A percentile compares a stretch with the other conserved stretches of the same genome.
Evolutionary conservation across 1,284 basidiomycete species (phyloP).

Genomic region (Cronartium ribicola): DNA sequence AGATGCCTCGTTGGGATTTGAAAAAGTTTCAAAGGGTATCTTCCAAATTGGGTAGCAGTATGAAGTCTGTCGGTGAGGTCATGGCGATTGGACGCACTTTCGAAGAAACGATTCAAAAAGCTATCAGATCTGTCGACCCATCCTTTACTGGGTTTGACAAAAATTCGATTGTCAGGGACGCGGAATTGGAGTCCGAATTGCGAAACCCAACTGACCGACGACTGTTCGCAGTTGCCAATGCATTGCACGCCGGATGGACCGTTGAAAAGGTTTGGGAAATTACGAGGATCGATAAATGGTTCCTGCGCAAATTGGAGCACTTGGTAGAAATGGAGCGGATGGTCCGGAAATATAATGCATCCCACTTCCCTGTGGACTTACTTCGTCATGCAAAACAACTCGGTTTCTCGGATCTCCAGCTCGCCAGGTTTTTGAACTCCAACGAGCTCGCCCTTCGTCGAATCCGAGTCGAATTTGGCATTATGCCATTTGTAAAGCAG

Average conservation of each 20-base stretch:
- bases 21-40: constrained; percentile 95
- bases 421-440: constrained; percentile 73
- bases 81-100: constrained; percentile 98
- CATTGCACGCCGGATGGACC: constrained; percentile 81
- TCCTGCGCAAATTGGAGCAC: constrained; percentile 79
- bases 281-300: constrained; percentile 98
- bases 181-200: constrained; percentile 78
- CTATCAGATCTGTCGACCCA: constrained; percentile 92
- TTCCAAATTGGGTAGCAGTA: constrained; percentile 78
- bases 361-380: constrained; percentile 63
- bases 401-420: constrained; percentile 90
- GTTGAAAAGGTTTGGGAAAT: constrained; percentile 95
- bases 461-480: constrained; percentile 74
- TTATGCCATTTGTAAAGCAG: constrained; percentile 92
- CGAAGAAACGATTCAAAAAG: constrained; percentile 97
- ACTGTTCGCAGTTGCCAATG: constrained; percentile 83
- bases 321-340: constrained; percentile 70
- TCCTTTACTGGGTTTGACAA: constrained; percentile 87
- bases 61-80: constrained; percentile 99
- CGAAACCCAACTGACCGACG: constrained; percentile 85
- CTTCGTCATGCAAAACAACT: constrained; percentile 86
- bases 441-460: constrained; percentile 83
- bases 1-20: constrained; percentile 98
- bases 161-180: constrained; percentile 57
- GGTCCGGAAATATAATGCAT: constrained; percentile 63